A percentile compares a stretch with the other conserved stretches of the same genome.
Evolutionary conservation across 176 grass and related monocot species (phyloP).

Genomic region (Aegilops speltoides): DNA sequence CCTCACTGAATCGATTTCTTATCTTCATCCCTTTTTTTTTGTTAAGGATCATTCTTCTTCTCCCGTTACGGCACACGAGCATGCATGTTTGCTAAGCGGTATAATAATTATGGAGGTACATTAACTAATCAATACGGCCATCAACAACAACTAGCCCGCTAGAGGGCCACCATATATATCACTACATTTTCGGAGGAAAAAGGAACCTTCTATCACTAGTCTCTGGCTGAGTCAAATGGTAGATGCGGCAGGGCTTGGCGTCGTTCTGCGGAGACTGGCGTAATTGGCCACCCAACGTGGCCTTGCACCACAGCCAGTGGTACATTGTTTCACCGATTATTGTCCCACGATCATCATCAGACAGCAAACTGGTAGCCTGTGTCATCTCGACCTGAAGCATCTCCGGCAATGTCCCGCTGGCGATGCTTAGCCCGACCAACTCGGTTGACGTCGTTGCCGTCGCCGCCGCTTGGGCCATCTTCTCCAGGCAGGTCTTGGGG

Average conservation of each 20-base stretch:
- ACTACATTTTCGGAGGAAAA: no score
- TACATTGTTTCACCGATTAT: not conserved
- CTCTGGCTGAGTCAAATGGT: not conserved
- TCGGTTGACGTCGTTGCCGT: not conserved
- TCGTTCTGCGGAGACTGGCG: no score
- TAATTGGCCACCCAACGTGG: not conserved
- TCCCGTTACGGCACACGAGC: no score
- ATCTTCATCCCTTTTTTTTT: no score
- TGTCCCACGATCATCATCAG: no score
- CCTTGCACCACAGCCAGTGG: not conserved
- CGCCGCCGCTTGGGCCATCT: not conserved
- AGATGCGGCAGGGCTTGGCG: not conserved
- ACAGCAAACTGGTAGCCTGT: not conserved
- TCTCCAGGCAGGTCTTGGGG: not conserved
- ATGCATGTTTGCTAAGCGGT: no score
- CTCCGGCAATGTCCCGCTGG: not conserved
- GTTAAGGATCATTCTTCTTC: no score
- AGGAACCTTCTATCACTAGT: not conserved
- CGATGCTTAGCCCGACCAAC: not conserved
- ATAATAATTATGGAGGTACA: no score
- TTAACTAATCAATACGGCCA: no score
- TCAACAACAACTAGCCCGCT: no score
- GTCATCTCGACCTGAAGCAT: not conserved
- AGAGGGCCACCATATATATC: no score
- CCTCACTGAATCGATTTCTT: no score